Conservation (phyloP, 164 flowering plant genomes). For the Chimonanthus praecox region DNA sequence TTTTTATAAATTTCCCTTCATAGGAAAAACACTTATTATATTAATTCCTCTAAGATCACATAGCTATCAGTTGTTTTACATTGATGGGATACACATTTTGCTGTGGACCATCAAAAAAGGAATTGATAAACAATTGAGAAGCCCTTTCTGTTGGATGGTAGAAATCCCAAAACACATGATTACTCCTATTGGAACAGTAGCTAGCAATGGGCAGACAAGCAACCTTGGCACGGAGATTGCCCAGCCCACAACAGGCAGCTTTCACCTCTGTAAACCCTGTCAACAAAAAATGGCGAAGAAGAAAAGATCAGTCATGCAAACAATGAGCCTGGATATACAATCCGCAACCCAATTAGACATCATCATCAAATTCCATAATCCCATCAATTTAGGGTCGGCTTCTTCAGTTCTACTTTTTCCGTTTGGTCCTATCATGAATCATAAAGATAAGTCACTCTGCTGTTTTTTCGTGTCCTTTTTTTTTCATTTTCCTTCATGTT, state of each 20-base stretch:
- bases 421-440: too few species aligned
- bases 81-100: conserved; percentile 39
- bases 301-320: background rate
- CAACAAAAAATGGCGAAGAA: background rate
- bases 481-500: too few species aligned
- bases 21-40: too few species aligned
- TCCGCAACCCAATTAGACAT: too few species aligned
- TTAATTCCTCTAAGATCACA: conserved; percentile 5
- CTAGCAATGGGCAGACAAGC: conserved; percentile 54
- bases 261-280: conserved; percentile 67
- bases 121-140: conserved; percentile 29
- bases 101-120: conserved; percentile 35
- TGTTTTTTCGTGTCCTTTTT: too few species aligned
- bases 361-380: too few species aligned
- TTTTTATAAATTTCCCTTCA: too few species aligned
- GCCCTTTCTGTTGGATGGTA: conserved; percentile 73
- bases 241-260: conserved; percentile 85
- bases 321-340: too few species aligned
- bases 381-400: too few species aligned
- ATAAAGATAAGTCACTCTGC: too few species aligned
- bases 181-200: conserved; percentile 49
- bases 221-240: conserved; percentile 41
- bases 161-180: conserved; percentile 81
- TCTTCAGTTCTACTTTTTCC: too few species aligned
- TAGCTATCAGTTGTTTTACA: conserved; percentile 34